These are phyloP conservation scores for Globisporangium megalacanthum DNA, from an alignment of 352 stramenopile species.

Conservation along the genomic window DNA sequence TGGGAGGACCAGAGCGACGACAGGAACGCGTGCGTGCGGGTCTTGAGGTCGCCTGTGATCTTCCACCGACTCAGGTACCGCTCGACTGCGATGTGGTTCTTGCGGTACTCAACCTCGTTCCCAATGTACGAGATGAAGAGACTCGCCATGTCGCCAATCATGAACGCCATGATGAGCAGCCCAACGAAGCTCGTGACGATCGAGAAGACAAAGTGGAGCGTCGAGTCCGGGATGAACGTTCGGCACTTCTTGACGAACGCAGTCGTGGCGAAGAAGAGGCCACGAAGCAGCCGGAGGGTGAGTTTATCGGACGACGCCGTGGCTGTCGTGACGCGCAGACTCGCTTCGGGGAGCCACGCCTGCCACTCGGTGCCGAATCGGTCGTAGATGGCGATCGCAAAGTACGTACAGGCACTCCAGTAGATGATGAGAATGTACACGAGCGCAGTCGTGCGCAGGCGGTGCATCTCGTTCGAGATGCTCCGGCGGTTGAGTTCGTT, in stretches of 20 bases:
- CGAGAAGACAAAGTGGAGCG: slow-evolving; percentile 30
- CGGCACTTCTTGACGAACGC: slow-evolving; percentile 52
- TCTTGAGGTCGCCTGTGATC: slow-evolving; percentile 34
- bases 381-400: slow-evolving; percentile 28
- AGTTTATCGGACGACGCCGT: slow-evolving; percentile 22
- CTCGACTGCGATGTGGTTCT: slow-evolving; percentile 65
- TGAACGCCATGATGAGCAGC: slow-evolving; percentile 52
- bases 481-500: slow-evolving; percentile 51
- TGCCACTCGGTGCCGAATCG: slow-evolving; percentile 42
- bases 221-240: slow-evolving; percentile 25
- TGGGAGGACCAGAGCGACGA: slow-evolving; percentile 62
- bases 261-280: slow-evolving; percentile 38
- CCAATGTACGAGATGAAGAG: slow-evolving; percentile 69
- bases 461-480: slow-evolving; percentile 44
- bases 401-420: slow-evolving; percentile 46
- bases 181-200: slow-evolving; percentile 42
- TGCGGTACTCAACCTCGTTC: slow-evolving; percentile 66
- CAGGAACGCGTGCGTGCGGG: slow-evolving; percentile 42
- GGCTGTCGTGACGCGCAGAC: slow-evolving; percentile 19
- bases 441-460: slow-evolving; percentile 36
- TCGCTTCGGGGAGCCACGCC: slow-evolving; percentile 27
- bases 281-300: slow-evolving; percentile 34
- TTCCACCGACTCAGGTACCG: slow-evolving; percentile 50
- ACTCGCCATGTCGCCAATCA: slow-evolving; percentile 67
- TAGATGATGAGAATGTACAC: slow-evolving; percentile 56